Percentiles rank a stretch among this genome's conserved stretches.
Evolutionary conservation across 2,329 filamentous ascomycete species (phyloP).

Genomic region (Hypocreales sp.): DNA sequence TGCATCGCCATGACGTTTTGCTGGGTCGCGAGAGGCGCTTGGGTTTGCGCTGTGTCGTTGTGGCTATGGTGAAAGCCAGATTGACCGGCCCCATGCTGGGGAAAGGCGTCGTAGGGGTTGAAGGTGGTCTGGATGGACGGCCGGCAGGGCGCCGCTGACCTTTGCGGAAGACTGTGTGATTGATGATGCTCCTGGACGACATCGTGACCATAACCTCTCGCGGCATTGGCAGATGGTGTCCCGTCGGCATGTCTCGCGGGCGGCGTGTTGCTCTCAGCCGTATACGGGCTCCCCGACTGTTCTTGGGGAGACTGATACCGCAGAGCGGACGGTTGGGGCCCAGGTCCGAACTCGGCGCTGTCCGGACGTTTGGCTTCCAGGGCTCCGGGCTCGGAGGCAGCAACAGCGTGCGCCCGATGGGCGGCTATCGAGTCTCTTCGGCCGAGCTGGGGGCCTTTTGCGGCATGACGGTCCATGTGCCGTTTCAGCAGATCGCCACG

Average conservation of each 20-base stretch:
- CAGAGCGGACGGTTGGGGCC: constrained; percentile 20
- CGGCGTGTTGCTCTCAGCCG: constrained; percentile 28
- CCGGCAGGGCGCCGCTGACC: constrained; percentile 20
- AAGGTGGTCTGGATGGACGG: constrained; percentile 30
- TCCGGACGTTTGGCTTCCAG: background rate
- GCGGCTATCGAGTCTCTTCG: constrained; percentile 44
- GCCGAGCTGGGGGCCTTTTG: constrained; percentile 61
- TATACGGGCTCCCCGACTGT: constrained; percentile 26
- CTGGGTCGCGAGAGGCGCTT: constrained; percentile 35
- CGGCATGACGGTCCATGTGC: constrained; percentile 67
- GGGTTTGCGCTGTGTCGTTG: constrained; percentile 27
- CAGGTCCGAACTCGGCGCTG: no score
- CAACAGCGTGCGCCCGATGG: constrained; percentile 22
- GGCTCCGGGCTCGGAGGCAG: constrained; percentile 11
- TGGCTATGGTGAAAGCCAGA: no score
- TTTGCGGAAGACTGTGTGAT: constrained; percentile 14
- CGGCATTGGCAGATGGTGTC: constrained; percentile 1
- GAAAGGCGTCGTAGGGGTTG: constrained; percentile 32
- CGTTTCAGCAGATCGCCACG: constrained; percentile 83
- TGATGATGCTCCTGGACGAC: constrained; percentile 6
- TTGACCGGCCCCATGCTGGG: constrained; percentile 33
- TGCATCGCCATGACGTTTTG: constrained; percentile 48
- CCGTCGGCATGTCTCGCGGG: constrained; percentile 14
- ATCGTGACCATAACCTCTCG: constrained; percentile 3
- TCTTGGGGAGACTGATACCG: constrained; percentile 32